Conservation (phyloP, 208 protist genomes). For the Leishmania guyanensis region DNA sequence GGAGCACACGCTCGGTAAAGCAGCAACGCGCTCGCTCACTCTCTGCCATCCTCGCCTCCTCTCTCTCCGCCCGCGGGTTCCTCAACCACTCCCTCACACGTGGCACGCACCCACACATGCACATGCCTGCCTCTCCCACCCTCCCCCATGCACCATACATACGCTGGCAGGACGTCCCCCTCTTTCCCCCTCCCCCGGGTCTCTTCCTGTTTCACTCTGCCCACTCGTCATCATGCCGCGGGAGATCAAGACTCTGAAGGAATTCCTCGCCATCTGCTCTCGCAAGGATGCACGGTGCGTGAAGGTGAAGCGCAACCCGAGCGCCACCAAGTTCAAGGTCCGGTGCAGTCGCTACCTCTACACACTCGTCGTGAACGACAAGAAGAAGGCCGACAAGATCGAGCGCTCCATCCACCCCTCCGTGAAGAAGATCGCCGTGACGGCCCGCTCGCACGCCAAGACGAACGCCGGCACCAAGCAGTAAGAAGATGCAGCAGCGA, state of each 20-base stretch:
- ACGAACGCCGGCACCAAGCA: slow-evolving; percentile 83
- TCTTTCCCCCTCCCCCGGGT: not conserved
- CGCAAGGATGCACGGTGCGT: slow-evolving; percentile 92
- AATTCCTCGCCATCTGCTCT: slow-evolving; percentile 93
- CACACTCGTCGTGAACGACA: slow-evolving; percentile 90
- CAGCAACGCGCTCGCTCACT: no score
- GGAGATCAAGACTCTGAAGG: slow-evolving; percentile 93
- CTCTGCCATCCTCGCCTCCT: not conserved
- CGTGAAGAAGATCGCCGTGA: slow-evolving; percentile 91
- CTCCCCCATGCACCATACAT: not conserved
- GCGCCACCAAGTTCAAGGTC: slow-evolving; percentile 93
- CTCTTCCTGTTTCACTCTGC: not conserved
- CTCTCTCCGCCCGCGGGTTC: not conserved
- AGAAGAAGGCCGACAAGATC: slow-evolving; percentile 93
- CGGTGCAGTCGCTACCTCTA: slow-evolving; percentile 93
- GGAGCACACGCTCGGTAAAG: not conserved
- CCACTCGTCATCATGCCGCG: slow-evolving; percentile 60
- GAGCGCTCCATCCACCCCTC: slow-evolving; percentile 89
- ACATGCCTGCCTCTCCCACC: not conserved
- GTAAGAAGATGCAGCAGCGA: slow-evolving; percentile 3
- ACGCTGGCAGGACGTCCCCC: not conserved
- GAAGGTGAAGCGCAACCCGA: slow-evolving; percentile 93
- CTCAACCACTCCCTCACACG: not conserved
- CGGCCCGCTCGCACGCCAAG: slow-evolving; percentile 80
- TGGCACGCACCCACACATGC: not conserved